Evolutionary conservation across 257 asterid species (phyloP).

Genomic region (Petrea volubilis): DNA sequence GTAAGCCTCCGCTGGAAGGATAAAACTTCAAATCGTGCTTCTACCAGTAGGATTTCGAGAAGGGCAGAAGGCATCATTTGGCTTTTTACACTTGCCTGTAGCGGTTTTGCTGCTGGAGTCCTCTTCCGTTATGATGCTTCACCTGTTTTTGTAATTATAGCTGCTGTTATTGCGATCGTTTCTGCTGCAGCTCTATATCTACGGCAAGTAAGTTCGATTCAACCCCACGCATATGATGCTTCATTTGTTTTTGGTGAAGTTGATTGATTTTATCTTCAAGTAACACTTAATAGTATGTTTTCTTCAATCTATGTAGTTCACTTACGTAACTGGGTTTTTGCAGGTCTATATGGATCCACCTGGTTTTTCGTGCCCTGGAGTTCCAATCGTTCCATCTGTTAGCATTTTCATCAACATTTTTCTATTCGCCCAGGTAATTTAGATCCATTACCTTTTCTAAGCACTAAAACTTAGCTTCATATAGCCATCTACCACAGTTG

Average conservation of each 20-base stretch:
- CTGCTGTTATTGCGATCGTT: constrained; percentile 52
- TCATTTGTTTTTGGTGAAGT: not conserved
- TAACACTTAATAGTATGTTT: not conserved
- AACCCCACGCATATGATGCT: not conserved
- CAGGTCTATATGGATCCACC: constrained; percentile 65
- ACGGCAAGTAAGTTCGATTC: constrained; percentile 61
- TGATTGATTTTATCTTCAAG: not conserved
- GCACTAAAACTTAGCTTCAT: constrained; percentile 4
- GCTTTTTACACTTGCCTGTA: constrained; percentile 55
- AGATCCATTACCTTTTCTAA: not conserved
- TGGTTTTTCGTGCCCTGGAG: constrained; percentile 92
- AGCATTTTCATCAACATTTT: constrained; percentile 89
- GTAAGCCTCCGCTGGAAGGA: constrained; percentile 81
- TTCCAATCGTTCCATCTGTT: constrained; percentile 72
- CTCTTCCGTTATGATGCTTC: constrained; percentile 65
- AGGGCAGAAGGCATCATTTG: constrained; percentile 67
- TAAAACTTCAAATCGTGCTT: constrained; percentile 39
- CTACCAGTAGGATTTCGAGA: constrained; percentile 43
- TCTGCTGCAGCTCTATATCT: constrained; percentile 65
- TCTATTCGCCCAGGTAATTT: constrained; percentile 88
- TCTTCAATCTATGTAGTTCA: not conserved
- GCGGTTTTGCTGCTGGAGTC: constrained; percentile 73
- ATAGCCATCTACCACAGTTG: not conserved
- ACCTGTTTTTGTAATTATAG: constrained; percentile 43
- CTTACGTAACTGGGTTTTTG: constrained; percentile 4